Base-by-base conservation (phyloP, 1,139 yeast species). In the Wickerhamomyces sp. region DNA sequence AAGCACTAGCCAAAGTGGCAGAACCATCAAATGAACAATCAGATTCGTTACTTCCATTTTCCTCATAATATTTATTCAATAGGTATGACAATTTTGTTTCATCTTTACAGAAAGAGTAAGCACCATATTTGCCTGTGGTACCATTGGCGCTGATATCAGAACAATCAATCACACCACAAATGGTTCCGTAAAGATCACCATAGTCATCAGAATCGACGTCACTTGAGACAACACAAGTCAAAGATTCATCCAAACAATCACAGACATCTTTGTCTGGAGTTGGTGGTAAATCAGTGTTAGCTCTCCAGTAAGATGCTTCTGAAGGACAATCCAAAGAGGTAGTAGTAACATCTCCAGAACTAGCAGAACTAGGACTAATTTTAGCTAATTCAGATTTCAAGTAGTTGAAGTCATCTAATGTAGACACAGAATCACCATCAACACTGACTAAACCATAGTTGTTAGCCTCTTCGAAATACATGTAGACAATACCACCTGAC, bases 401-500 rank as follows among this genome's bases (percentile, higher is more conserved):
- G 63, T 77, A 65, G 56, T 62, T 60, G 65, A 70, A 83, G 61
- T 83, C 90, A 12, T 58, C 64, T 59, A 87, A 65, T 14, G 83
- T 74, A 40, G 74, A 66, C 55, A 76, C 84, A 40, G 68, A 81
- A 48, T 74, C 72, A 48, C 63, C 67, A 42, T 66, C 65, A 44
- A 80, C 67, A 36, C 78, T 57, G 41, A 87, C 95, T 48, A 83
- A 72, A 53, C 92, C 92, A 56, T 81, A 83, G 51, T 83, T 61
- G 64, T 82, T 83, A 34, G 63, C 73, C 64, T 83, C 92, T 67
- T 82, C 74, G 63, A 76, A 79, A 66, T 81, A 83, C 88, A 81
- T 81, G 70, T 82, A 83, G 37, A 83, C 90, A 55, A 83, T 81
- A 66, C 90, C 92, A 57, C 92, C 92, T 31, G 90, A 82, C 88